A percentile compares a stretch with the other conserved stretches of the same genome.
Evolutionary conservation across 73 alveolate genomes (phyloP).

Genomic region (Paramecium pentaurelia): DNA sequence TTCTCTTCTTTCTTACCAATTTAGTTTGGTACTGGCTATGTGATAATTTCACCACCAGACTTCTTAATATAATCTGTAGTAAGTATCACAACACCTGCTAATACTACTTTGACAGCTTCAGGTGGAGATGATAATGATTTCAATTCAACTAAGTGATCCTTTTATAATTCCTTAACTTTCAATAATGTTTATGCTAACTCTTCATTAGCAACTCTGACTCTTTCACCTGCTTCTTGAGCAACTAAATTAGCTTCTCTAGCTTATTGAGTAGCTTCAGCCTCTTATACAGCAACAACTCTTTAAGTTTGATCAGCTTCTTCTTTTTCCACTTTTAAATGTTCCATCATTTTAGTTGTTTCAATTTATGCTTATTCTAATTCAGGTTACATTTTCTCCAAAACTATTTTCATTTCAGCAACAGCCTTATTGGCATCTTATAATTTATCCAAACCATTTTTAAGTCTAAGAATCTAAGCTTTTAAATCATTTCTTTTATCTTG

Average conservation of each 20-base stretch:
- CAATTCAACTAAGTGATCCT: slow-evolving; percentile 78
- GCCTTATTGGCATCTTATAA: slow-evolving; percentile 87
- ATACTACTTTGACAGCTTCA: slow-evolving; percentile 68
- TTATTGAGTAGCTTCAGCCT: slow-evolving; percentile 93
- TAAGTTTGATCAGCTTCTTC: slow-evolving; percentile 81
- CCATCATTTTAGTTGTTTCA: slow-evolving; percentile 90
- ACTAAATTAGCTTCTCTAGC: slow-evolving; percentile 90
- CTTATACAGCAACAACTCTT: slow-evolving; percentile 74
- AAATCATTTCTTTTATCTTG: slow-evolving; percentile 80
- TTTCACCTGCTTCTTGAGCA: slow-evolving; percentile 59
- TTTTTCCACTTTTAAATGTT: slow-evolving; percentile 78
- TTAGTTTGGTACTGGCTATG: slow-evolving; percentile 56
- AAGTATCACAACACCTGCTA: slow-evolving; percentile 76
- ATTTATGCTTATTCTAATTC: slow-evolving; percentile 84
- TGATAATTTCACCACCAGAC: slow-evolving; percentile 56
- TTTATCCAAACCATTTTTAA: slow-evolving; percentile 89
- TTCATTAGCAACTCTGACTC: slow-evolving; percentile 76
- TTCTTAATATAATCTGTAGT: slow-evolving; percentile 61
- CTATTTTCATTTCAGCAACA: slow-evolving; percentile 86
- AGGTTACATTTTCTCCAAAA: slow-evolving; percentile 85
- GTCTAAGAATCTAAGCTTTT: slow-evolving; percentile 73
- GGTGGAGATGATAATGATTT: slow-evolving; percentile 75
- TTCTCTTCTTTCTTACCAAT: slow-evolving; percentile 77
- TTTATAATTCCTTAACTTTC: slow-evolving; percentile 76
- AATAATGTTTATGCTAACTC: slow-evolving; percentile 65